Evolutionary conservation across 805 yeast genomes (phyloP).

Genomic region (Candida pseudoglaebosa): DNA sequence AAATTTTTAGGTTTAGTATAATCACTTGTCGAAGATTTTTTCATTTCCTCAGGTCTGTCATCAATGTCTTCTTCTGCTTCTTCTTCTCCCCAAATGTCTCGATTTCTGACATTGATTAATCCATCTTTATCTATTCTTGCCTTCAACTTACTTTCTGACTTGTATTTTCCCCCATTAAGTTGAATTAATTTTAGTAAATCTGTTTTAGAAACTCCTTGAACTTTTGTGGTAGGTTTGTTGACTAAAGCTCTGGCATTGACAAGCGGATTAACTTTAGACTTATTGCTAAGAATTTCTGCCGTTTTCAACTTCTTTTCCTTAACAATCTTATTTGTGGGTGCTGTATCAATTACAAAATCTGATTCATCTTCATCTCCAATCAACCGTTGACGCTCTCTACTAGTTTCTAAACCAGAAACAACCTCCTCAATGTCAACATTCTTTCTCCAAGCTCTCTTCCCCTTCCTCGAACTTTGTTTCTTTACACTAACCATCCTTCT

Average conservation of each 20-base stretch:
- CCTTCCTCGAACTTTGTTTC: slow-evolving; percentile 79
- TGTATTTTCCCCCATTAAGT: slow-evolving; percentile 54
- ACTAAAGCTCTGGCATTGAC: slow-evolving; percentile 6
- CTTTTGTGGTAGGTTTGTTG: slow-evolving; percentile 14
- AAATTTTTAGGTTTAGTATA: slow-evolving; percentile 18
- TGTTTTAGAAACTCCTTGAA: slow-evolving; percentile 62
- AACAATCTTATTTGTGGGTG: slow-evolving; percentile 43
- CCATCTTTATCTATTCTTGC: slow-evolving; percentile 61
- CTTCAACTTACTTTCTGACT: slow-evolving; percentile 8
- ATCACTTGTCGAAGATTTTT: slow-evolving; percentile 15
- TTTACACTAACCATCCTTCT: slow-evolving; percentile 3
- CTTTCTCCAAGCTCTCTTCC: slow-evolving; percentile 89
- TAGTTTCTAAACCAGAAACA: slow-evolving; percentile 63
- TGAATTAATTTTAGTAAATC: slow-evolving; percentile 66
- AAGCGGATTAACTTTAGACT: slow-evolving; percentile 75
- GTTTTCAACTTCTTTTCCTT: slow-evolving; percentile 48
- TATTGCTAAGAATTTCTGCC: slow-evolving; percentile 62
- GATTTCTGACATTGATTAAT: slow-evolving; percentile 37
- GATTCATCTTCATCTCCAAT: slow-evolving; percentile 50
- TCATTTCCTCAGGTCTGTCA: slow-evolving; percentile 15
- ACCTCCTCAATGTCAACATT: slow-evolving; percentile 84
- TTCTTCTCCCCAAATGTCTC: slow-evolving; percentile 74
- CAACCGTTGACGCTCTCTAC: slow-evolving; percentile 47
- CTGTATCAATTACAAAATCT: slow-evolving; percentile 55
- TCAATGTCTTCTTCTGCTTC: slow-evolving; percentile 17